Conservation (phyloP, 2,329 filamentous ascomycete genomes). For the Fragosphaeria purpurea region DNA sequence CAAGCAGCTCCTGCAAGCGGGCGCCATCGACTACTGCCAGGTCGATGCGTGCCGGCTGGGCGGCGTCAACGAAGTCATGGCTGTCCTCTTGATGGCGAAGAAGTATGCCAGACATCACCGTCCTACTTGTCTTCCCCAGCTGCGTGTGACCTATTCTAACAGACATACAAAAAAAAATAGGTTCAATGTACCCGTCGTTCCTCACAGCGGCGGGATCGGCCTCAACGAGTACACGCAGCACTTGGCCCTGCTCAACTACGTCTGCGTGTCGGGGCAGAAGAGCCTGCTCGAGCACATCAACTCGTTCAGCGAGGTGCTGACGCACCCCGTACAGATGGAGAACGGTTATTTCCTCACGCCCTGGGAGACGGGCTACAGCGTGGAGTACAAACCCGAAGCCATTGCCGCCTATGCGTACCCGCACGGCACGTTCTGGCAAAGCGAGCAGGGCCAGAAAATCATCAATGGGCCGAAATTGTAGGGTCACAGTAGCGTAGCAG, state of each 20-base stretch:
- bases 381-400: not conserved
- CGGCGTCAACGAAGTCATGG: conserved; percentile 83
- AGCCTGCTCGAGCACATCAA: conserved; percentile 1
- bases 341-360: not conserved
- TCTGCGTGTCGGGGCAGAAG: not conserved
- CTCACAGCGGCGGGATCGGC: conserved; percentile 83
- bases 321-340: not conserved
- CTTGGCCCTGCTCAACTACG: conserved; percentile 27
- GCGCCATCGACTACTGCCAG: conserved; percentile 79
- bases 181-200: conserved; percentile 70
- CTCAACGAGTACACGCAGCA: conserved; percentile 91
- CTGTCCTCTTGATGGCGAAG: conserved; percentile 77
- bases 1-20: conserved; percentile 75
- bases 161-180: no score
- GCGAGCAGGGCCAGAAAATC: not conserved
- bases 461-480: not conserved
- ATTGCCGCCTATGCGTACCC: not conserved
- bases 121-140: no score
- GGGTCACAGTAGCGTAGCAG: no score
- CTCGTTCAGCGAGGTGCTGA: conserved; percentile 1
- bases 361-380: not conserved
- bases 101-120: conserved; percentile 28
- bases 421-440: not conserved
- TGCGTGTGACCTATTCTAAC: no score
- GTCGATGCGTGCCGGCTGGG: conserved; percentile 83